A percentile compares a stretch with the other conserved stretches of the same genome.
Conservation (phyloP, 805 yeast species). For the Suhomyces prunicola region DNA sequence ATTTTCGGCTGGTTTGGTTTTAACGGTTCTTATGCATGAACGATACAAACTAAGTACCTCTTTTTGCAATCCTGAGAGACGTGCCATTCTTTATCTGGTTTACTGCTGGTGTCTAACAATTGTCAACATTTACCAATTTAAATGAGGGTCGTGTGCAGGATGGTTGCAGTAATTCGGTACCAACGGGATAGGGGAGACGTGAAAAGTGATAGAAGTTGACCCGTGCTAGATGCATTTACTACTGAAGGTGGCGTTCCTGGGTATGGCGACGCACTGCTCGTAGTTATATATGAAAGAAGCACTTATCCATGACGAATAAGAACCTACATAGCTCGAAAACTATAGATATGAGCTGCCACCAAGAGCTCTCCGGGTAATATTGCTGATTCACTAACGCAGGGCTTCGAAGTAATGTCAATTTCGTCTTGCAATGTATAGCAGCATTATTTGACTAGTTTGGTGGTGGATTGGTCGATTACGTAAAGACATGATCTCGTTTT, state of each 20-base stretch:
- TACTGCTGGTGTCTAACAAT: neutral
- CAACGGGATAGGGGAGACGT: neutral
- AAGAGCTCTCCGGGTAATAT: neutral
- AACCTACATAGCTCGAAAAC: no score
- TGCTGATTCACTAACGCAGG: no score
- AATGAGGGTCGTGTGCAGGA: neutral
- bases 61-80: constrained; percentile 42
- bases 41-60: constrained; percentile 52
- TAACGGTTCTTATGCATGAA: constrained; percentile 42
- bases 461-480: neutral
- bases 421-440: neutral
- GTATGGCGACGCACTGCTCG: no score
- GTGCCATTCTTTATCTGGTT: constrained; percentile 23
- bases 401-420: neutral
- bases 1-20: constrained; percentile 47
- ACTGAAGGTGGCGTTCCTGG: no score
- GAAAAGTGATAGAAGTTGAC: neutral
- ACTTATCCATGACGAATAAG: no score
- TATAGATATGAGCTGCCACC: neutral
- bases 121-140: neutral
- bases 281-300: no score
- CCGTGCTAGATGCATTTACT: neutral
- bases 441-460: neutral
- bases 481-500: neutral
- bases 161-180: neutral